phyloP scores from a whole-genome alignment of 495 filamentous ascomycete genomes.

The Xylaria curta region DNA sequence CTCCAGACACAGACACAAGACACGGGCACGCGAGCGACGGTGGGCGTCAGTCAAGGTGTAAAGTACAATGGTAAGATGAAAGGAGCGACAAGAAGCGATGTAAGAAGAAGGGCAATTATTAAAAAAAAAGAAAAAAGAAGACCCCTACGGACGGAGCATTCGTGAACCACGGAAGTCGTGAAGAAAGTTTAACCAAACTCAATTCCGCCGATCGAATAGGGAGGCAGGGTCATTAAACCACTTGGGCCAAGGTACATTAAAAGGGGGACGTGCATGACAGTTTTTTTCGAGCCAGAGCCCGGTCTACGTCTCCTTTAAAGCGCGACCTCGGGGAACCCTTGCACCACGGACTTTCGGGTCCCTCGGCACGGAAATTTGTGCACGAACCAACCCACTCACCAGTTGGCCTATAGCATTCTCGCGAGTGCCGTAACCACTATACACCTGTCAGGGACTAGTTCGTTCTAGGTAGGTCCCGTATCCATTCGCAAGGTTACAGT shows the following conservation, averaged over 20 bases:
- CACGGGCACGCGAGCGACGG: neutral
- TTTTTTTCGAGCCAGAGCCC: conserved; percentile 6
- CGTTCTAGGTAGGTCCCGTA: conserved; percentile 9
- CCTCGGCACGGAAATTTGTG: conserved; percentile 28
- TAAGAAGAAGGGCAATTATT: conserved; percentile 29
- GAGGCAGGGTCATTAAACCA: conserved; percentile 6
- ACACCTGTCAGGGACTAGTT: conserved; percentile 5
- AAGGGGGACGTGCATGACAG: conserved; percentile 20
- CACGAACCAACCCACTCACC: conserved; percentile 5
- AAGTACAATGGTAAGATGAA: conserved; percentile 28
- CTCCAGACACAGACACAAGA: neutral
- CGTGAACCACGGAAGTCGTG: conserved; percentile 27
- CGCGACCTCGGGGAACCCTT: neutral
- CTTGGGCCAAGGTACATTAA: neutral
- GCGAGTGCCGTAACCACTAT: neutral
- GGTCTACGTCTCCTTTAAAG: conserved; percentile 3
- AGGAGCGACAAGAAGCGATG: conserved; percentile 44
- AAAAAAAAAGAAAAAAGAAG: conserved; percentile 22
- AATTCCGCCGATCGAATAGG: neutral
- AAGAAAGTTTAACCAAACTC: conserved; percentile 28
- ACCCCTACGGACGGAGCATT: conserved; percentile 19
- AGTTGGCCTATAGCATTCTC: neutral
- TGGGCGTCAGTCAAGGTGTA: neutral
- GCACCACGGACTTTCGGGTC: conserved; percentile 22
- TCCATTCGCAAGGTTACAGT: neutral